These are phyloP conservation scores for Irpex lacteus DNA, from an alignment of 1,284 basidiomycete genomes.

Conservation along the genomic window DNA sequence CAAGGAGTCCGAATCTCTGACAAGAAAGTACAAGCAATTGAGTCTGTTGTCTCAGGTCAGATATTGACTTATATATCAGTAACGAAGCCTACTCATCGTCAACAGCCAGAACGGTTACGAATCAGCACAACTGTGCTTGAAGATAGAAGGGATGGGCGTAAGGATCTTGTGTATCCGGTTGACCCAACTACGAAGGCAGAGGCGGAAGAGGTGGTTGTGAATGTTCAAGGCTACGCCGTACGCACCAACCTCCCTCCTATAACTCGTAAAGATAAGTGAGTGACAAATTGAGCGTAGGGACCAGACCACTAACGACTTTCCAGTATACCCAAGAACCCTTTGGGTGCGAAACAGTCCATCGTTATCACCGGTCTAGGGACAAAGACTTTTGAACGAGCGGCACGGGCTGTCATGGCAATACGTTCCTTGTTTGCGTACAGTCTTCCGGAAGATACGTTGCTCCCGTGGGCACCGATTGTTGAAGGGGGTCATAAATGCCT, in stretches of 20 bases:
- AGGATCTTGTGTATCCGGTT: neutral
- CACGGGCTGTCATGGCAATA: neutral
- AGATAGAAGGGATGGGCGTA: neutral
- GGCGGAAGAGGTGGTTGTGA: neutral
- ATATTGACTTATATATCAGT: neutral
- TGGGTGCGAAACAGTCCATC: neutral
- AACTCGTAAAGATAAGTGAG: neutral
- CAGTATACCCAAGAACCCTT: neutral
- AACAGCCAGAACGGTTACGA: neutral
- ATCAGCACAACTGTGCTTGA: neutral
- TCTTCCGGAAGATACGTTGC: neutral
- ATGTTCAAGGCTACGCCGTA: neutral
- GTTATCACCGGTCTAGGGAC: neutral
- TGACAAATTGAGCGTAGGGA: neutral
- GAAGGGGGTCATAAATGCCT: neutral
- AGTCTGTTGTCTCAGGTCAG: neutral
- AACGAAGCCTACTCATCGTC: neutral
- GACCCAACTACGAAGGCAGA: neutral
- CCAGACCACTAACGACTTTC: neutral
- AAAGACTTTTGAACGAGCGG: neutral
- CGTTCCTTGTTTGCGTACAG: neutral
- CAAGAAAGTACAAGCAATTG: neutral
- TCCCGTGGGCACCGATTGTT: neutral
- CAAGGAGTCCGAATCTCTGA: too few species aligned
- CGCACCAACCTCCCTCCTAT: neutral